Evolutionary conservation across 768 basidiomycete species (phyloP).

Genomic region (Auricularia sp.): DNA sequence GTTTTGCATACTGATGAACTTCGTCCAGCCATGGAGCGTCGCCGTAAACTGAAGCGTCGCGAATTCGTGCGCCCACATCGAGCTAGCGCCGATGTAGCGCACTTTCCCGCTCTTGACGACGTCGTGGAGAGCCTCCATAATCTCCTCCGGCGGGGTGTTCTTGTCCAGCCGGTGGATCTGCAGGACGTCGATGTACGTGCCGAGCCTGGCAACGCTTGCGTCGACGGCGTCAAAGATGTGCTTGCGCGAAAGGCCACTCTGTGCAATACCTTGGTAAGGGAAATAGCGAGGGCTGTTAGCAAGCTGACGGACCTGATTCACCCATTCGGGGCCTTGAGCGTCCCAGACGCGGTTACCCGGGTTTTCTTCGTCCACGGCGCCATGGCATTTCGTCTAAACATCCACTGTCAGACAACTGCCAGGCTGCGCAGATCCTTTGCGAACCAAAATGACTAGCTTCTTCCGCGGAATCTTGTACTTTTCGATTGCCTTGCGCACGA

Average conservation of each 20-base stretch:
- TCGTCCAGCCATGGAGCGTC: conserved; percentile 6
- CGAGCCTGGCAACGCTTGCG: conserved; percentile 27
- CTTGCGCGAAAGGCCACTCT: conserved; percentile 13
- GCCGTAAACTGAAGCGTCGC: neutral
- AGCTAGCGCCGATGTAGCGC: conserved; percentile 36
- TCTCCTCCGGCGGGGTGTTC: conserved; percentile 33
- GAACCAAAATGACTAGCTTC: conserved; percentile 27
- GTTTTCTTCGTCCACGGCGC: neutral
- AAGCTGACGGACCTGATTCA: neutral
- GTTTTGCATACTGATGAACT: conserved; percentile 63
- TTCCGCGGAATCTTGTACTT: conserved; percentile 29
- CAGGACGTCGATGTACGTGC: conserved; percentile 35
- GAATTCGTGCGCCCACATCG: conserved; percentile 23
- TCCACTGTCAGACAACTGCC: neutral
- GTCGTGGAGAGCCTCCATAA: conserved; percentile 42
- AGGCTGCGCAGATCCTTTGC: neutral
- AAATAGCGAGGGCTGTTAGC: neutral
- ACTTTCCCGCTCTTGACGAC: conserved; percentile 40
- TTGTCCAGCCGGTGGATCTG: conserved; percentile 33
- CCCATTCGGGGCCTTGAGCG: neutral
- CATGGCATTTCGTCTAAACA: neutral
- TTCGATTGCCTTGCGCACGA: conserved; percentile 37
- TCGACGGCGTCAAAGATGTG: conserved; percentile 41
- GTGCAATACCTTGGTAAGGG: neutral
- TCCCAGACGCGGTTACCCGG: neutral